Conservation (phyloP, 257 asterid genomes). For the Solanum etuberosum region DNA sequence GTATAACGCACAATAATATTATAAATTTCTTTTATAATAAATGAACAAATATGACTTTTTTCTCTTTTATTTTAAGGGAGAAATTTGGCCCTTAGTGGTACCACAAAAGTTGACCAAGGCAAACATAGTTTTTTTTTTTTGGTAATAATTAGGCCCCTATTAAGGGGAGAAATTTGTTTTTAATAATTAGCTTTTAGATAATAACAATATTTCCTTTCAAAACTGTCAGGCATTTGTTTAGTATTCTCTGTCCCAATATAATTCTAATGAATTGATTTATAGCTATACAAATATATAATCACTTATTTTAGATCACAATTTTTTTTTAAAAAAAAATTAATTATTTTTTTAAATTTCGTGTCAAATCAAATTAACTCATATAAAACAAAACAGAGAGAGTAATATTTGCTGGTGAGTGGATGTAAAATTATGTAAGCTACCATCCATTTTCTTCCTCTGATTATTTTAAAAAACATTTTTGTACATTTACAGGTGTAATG, state of each 20-base stretch:
- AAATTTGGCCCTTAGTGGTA: neutral
- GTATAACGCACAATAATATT: neutral
- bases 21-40: no score
- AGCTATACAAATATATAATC: no score
- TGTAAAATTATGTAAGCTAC: neutral
- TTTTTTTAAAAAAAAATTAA: no score
- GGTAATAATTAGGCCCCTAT: neutral
- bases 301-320: no score
- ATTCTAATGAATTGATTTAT: no score
- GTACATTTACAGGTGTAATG: neutral
- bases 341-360: no score
- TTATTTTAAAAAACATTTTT: neutral
- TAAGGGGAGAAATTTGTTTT: neutral
- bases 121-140: neutral
- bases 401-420: neutral
- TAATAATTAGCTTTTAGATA: neutral
- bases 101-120: conserved; percentile 2
- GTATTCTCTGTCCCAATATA: no score
- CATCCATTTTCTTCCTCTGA: neutral
- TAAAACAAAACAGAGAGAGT: neutral
- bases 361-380: no score
- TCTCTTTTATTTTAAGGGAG: neutral
- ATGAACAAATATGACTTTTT: neutral
- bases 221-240: neutral
- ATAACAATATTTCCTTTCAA: neutral